Percentiles rank a stretch among this genome's conserved stretches.
Conservation (phyloP, 495 filamentous ascomycete genomes). For the Xylaria sp. region DNA sequence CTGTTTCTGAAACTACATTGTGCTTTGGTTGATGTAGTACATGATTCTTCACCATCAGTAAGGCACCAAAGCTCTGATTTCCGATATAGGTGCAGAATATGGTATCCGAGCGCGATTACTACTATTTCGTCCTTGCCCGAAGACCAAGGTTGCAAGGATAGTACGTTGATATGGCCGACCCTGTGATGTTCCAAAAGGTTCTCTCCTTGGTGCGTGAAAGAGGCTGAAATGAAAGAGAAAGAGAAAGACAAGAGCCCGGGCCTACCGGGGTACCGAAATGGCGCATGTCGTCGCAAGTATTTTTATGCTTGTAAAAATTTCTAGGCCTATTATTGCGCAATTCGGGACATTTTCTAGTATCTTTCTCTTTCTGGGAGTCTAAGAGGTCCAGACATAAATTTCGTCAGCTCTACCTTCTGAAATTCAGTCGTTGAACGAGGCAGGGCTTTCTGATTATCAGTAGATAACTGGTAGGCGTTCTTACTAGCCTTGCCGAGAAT, state of each 20-base stretch:
- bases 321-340: too few species aligned
- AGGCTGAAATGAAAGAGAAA: not conserved
- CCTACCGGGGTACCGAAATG: too few species aligned
- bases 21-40: not conserved
- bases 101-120: not conserved
- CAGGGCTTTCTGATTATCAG: not conserved
- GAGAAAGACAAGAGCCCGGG: not conserved
- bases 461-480: not conserved
- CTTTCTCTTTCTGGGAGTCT: not conserved
- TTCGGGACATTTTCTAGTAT: not conserved
- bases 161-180: not conserved
- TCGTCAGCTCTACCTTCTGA: not conserved
- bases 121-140: not conserved
- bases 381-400: not conserved
- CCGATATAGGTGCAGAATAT: not conserved
- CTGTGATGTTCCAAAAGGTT: not conserved
- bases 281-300: too few species aligned
- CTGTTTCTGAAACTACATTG: not conserved
- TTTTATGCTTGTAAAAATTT: not conserved
- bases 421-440: not conserved
- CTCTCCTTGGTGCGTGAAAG: not conserved
- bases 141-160: not conserved
- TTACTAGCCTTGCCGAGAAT: not conserved
- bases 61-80: too few species aligned
- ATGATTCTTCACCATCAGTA: not conserved